Evolutionary conservation across 2,329 filamentous ascomycete genomes (phyloP), one percentile per base, ranked within the genome.

Genomic region (Plectosphaerella plurivora): DNA sequence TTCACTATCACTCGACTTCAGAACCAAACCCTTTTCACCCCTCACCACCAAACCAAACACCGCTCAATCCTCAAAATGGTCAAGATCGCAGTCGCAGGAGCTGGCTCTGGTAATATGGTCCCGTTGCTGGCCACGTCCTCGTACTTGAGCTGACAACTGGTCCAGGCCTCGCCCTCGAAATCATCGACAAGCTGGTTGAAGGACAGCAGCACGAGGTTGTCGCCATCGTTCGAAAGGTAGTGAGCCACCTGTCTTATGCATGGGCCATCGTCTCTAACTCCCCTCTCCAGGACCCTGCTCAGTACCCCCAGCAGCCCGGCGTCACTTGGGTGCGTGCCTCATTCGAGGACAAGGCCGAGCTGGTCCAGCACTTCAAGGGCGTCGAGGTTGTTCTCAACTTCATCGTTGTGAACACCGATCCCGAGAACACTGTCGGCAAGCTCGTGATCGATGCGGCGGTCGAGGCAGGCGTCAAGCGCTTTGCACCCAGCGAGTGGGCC

Each of bases 401-500:
- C 58, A 61, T 80, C 15, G 59, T 71, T 8, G 55, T 66, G 1
- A 60, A 70, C 2, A 59, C 60, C 0, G 68, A 71, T 50, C 59
- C 60, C 3, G 57, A 61, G 2, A 55, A 70, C 37, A 62, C 64
- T 14, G 63, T 76, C 0, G 82, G 86, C 59, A 73, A 71, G 55
- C 74, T 73, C 33, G 66, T 87, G 45, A 79, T 86, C 50, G 79
- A 86, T 53, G 83, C 82, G 1, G 73, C 80, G 8, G 71, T 83
- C 41, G 69, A 70, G 3, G 82, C 82, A 1, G 80, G 81, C 1
- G 82, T 87, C 6, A 77, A 78, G 58, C 75, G 82, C 8, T 85
- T 83, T 61, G 74, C 85, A 2, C 82, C 83, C 3, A 81, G 79
- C 36, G 84, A 88, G 57, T 87, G 77, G 55, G 68, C 64, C 15